Percentiles rank a stretch among this genome's conserved stretches.
Evolutionary conservation across 2,329 filamentous ascomycete genomes (phyloP).

Genomic region (Fusarium nematophilum): DNA sequence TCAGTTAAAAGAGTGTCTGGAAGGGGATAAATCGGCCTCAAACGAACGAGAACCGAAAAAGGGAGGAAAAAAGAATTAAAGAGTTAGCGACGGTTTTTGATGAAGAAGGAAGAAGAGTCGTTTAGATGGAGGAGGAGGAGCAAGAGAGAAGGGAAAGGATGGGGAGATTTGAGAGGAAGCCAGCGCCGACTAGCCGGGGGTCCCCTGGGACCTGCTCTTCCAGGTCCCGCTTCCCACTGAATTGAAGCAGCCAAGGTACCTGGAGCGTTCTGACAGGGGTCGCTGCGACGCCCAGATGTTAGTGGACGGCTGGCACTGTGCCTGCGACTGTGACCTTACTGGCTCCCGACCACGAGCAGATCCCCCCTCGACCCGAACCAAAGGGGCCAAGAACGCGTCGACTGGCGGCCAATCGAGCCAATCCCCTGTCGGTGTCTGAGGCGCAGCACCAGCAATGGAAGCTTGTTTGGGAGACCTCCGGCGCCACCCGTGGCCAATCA

Average conservation of each 20-base stretch:
- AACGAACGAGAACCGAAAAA: slow-evolving; percentile 37
- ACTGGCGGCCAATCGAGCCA: slow-evolving; percentile 1
- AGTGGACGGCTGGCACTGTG: slow-evolving; percentile 28
- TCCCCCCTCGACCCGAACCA: slow-evolving; percentile 8
- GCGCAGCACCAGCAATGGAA: slow-evolving; percentile 43
- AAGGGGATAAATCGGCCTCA: slow-evolving; percentile 43
- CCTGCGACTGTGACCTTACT: slow-evolving; percentile 16
- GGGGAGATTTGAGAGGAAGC: slow-evolving; percentile 36
- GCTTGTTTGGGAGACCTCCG: slow-evolving; percentile 38
- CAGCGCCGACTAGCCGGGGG: slow-evolving; percentile 22
- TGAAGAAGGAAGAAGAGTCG: slow-evolving; percentile 30
- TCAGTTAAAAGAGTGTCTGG: slow-evolving; percentile 46
- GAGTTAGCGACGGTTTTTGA: slow-evolving; percentile 38
- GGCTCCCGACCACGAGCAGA: slow-evolving; percentile 13
- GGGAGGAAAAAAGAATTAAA: slow-evolving; percentile 41
- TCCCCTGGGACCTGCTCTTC: slow-evolving; percentile 21
- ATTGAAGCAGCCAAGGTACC: slow-evolving; percentile 30
- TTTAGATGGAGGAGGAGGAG: slow-evolving; percentile 22
- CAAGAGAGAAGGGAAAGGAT: slow-evolving; percentile 22
- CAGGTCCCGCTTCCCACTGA: too few species aligned
- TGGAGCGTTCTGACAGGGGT: slow-evolving; percentile 22
- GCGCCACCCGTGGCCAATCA: slow-evolving; percentile 36
- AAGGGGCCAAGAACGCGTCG: slow-evolving; percentile 20
- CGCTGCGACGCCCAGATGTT: slow-evolving; percentile 17
- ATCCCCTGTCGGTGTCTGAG: slow-evolving; percentile 30